Base-by-base conservation (phyloP, 2,329 filamentous ascomycete species). In the Fusarium aywerte region DNA sequence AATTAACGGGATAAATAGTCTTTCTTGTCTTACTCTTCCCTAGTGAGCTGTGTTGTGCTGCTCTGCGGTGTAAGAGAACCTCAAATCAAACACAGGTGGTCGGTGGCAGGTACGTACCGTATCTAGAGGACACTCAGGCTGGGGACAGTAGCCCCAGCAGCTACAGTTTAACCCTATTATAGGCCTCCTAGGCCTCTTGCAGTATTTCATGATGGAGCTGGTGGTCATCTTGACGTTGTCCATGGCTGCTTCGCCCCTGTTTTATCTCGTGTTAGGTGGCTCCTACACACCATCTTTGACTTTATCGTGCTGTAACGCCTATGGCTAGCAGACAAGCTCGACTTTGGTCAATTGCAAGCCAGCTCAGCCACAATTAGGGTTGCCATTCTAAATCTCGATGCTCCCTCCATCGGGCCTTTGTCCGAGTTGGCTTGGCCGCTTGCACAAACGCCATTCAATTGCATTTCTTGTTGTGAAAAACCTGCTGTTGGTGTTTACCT, bases 201-300 rank as follows among this genome's bases (percentile, higher is more conserved):
- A 47, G 43, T 31, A 68, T 27, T 62, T 45, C 23, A 10, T 62
- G 31, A 13, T 43, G 21, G 20, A 25, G 21, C 21, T 35, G 32
- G 16, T 53, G 43, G 65, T 66, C 65, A 68, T 68, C 18, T 68
- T 68, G 65, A 68, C 48, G 60, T 68, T 62, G 21, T 42, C 29
- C 35, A 51, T 48, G 35, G 47, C 21, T 53, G 42, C 39, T 45
- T 63, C 36, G 47, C 55, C 67, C 60, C 60, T 72, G 60, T 59
- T 64, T 67, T 66, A 61, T 70, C 72, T 75, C 74, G 74, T 76
- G 73, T 76, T 74, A 65, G 65, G 74, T 75, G 73, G 73, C 68
- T 67, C 71, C 67, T 57, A 63, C 73, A 73, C 74, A 76, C 74
- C 74, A 69, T 68, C 72, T 68, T 35, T 40, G 31, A 25, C 32